Evolutionary conservation across 1,284 basidiomycete species (phyloP).

Genomic region (Leccinum pallidistipes): DNA sequence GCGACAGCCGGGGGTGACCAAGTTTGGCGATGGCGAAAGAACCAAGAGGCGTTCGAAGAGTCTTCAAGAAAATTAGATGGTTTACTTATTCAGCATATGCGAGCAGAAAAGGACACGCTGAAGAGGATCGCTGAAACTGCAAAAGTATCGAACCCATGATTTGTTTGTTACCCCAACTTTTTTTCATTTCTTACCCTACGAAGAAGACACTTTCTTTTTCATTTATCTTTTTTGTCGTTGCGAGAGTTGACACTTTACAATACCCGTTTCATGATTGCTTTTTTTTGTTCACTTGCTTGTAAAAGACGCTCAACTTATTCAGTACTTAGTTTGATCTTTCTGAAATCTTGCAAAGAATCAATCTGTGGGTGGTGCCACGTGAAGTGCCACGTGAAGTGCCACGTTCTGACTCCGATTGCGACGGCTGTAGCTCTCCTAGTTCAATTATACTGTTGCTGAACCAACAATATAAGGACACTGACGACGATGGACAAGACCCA

Average conservation of each 20-base stretch:
- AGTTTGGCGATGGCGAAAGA: slow-evolving; percentile 36
- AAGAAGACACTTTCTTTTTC: slow-evolving; percentile 6
- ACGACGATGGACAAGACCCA: slow-evolving; percentile 28
- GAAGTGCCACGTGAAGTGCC: slow-evolving; percentile 29
- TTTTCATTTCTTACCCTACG: slow-evolving; percentile 16
- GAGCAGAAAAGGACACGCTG: slow-evolving; percentile 69
- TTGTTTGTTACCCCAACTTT: not conserved
- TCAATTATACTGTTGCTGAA: slow-evolving; percentile 8
- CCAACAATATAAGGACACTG: slow-evolving; percentile 10
- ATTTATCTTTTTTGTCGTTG: slow-evolving; percentile 6
- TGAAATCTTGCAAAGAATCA: not conserved
- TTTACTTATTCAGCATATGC: slow-evolving; percentile 73
- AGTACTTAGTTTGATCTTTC: slow-evolving; percentile 18
- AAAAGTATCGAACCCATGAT: slow-evolving; percentile 36
- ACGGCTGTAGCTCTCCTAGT: slow-evolving; percentile 19
- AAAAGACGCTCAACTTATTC: slow-evolving; percentile 28
- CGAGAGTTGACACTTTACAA: slow-evolving; percentile 20
- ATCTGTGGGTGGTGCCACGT: slow-evolving; percentile 18
- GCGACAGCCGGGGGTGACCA: slow-evolving; percentile 32
- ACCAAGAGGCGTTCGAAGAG: slow-evolving; percentile 48
- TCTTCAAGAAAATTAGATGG: slow-evolving; percentile 66
- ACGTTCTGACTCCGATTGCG: slow-evolving; percentile 37
- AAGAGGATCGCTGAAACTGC: slow-evolving; percentile 58
- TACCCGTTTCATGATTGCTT: slow-evolving; percentile 9
- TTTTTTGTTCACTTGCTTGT: slow-evolving; percentile 27